Evolutionary conservation across 805 yeast genomes (phyloP).

Genomic region (Candida ovalis): DNA sequence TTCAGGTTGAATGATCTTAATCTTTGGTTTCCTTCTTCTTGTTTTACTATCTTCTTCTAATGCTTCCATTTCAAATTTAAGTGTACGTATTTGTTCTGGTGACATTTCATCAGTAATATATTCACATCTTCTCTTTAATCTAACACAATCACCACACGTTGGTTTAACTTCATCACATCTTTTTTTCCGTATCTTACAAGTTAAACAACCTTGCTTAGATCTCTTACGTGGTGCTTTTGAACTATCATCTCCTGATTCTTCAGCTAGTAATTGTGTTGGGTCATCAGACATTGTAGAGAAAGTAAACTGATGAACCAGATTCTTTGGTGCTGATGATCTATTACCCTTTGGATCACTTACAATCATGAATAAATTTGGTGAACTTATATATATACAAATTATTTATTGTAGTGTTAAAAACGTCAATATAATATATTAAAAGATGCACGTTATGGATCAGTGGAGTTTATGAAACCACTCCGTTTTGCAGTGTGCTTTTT

Average conservation of each 20-base stretch:
- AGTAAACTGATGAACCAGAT: background rate
- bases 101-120: constrained; percentile 47
- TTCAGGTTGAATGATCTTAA: constrained; percentile 5
- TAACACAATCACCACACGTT: constrained; percentile 44
- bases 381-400: too few relatives aligned
- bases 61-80: constrained; percentile 35
- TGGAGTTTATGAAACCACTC: too few relatives aligned
- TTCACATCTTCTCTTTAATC: constrained; percentile 44
- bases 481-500: too few relatives aligned
- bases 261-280: background rate
- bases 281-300: background rate
- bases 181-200: constrained; percentile 64
- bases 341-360: background rate
- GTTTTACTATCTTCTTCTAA: constrained; percentile 40
- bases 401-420: too few relatives aligned
- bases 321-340: background rate
- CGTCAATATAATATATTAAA: too few relatives aligned
- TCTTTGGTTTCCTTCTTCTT: constrained; percentile 34
- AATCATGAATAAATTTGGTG: background rate
- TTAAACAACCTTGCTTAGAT: constrained; percentile 61
- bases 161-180: constrained; percentile 52
- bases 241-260: background rate
- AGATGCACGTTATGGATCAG: too few relatives aligned
- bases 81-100: constrained; percentile 31
- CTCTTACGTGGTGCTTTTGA: constrained; percentile 23